Percentiles rank a stretch among this genome's conserved stretches.
Evolutionary conservation across 371 early-diverging fungal species (phyloP).

Genomic region (Saksenaea vasiformis): DNA sequence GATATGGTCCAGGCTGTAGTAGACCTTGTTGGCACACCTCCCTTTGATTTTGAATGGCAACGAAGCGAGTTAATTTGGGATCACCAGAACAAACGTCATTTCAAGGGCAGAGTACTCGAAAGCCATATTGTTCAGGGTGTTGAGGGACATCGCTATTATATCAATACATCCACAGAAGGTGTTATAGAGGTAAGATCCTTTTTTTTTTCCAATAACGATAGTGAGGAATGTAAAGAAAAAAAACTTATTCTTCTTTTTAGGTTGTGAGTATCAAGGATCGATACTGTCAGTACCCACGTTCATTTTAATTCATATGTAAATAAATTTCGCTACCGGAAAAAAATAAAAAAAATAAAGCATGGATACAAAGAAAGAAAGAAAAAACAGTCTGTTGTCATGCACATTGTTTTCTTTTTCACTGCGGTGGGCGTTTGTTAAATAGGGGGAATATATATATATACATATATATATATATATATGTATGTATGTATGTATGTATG

Average conservation of each 20-base stretch:
- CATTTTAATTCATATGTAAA: conserved; percentile 15
- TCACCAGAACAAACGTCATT: conserved; percentile 32
- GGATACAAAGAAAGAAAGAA: neutral
- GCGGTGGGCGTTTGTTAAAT: too few species aligned
- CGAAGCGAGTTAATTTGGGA: conserved; percentile 50
- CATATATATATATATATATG: neutral
- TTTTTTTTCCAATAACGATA: too few species aligned
- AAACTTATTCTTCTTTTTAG: conserved; percentile 13
- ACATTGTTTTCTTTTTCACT: too few species aligned
- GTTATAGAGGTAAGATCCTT: conserved; percentile 44
- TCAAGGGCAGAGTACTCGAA: conserved; percentile 49
- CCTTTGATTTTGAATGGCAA: conserved; percentile 58
- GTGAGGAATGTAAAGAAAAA: neutral
- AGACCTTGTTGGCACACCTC: conserved; percentile 52
- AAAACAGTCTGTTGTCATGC: neutral
- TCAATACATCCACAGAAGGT: conserved; percentile 53
- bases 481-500: neutral
- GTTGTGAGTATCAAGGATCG: conserved; percentile 46
- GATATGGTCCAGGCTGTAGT: conserved; percentile 54
- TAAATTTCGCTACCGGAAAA: too few species aligned
- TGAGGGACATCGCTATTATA: conserved; percentile 37
- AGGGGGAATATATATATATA: neutral
- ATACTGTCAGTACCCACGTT: conserved; percentile 46
- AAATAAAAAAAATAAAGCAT: conserved; percentile 4
- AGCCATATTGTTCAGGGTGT: conserved; percentile 46